Evolutionary conservation across 371 early-diverging fungal genomes (phyloP).

Genomic region (Sporodiniella umbellata): DNA sequence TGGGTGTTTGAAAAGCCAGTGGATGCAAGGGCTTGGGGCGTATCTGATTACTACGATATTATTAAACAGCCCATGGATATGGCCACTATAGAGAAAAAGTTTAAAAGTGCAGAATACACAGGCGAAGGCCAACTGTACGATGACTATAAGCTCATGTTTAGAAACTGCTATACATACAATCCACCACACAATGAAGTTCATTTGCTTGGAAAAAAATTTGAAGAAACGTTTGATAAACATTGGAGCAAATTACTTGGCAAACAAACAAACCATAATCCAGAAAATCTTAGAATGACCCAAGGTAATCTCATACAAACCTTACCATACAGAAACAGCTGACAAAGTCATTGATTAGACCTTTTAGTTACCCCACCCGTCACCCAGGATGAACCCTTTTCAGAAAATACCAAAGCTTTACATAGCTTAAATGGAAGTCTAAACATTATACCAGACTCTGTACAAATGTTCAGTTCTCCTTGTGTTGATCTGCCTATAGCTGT

Average conservation of each 20-base stretch:
- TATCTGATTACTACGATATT: slow-evolving; percentile 85
- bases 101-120: slow-evolving; percentile 56
- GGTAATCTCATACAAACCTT: too few species aligned
- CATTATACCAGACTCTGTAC: background rate
- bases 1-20: slow-evolving; percentile 83
- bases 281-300: background rate
- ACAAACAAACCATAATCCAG: background rate
- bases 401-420: too few species aligned
- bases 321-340: too few species aligned
- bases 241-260: slow-evolving; percentile 57
- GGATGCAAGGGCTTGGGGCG: slow-evolving; percentile 84
- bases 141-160: slow-evolving; percentile 66
- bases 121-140: slow-evolving; percentile 47
- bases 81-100: slow-evolving; percentile 77
- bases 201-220: slow-evolving; percentile 53
- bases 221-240: slow-evolving; percentile 53
- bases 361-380: background rate
- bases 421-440: background rate
- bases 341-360: too few species aligned
- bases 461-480: too few species aligned
- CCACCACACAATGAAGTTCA: slow-evolving; percentile 67
- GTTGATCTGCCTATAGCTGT: too few species aligned
- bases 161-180: slow-evolving; percentile 95
- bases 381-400: background rate
- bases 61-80: slow-evolving; percentile 98